A percentile compares a stretch with the other conserved stretches of the same genome.
Conservation (phyloP, 2,329 filamentous ascomycete genomes). For the Fusarium siculi region DNA sequence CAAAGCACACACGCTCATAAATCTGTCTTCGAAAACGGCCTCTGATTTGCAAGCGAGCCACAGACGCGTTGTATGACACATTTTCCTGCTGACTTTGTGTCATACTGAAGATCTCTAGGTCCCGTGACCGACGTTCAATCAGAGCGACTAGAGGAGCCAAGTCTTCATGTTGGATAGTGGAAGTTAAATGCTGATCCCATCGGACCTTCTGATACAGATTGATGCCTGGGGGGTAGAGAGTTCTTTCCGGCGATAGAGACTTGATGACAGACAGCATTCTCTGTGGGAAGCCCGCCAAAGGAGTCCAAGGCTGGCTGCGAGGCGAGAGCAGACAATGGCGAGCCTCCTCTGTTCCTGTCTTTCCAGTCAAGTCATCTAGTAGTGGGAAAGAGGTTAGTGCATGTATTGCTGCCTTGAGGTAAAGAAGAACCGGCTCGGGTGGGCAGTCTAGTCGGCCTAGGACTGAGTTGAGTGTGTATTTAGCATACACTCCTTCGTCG, state of each 20-base stretch:
- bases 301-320: conserved; percentile 60
- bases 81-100: background rate
- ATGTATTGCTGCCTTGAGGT: conserved; percentile 68
- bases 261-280: conserved; percentile 7
- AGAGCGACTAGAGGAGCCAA: conserved; percentile 44
- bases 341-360: conserved; percentile 71
- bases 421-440: conserved; percentile 64
- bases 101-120: conserved; percentile 39
- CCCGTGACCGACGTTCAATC: conserved; percentile 47
- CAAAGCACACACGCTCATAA: conserved; percentile 27
- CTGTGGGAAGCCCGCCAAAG: conserved; percentile 34
- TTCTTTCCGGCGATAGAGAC: conserved; percentile 44
- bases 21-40: conserved; percentile 25
- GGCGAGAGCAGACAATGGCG: conserved; percentile 54
- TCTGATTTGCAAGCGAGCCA: background rate
- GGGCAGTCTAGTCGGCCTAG: conserved; percentile 68
- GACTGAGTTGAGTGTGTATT: conserved; percentile 63
- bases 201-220: conserved; percentile 49
- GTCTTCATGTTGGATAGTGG: conserved; percentile 52
- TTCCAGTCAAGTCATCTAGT: conserved; percentile 66
- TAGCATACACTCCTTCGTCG: conserved; percentile 53
- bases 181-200: conserved; percentile 49
- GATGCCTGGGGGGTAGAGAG: conserved; percentile 52
- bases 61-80: background rate
- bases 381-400: conserved; percentile 68